Conservation (phyloP, 192 early-diverging fungal genomes). For the Geranomyces michiganensis region DNA sequence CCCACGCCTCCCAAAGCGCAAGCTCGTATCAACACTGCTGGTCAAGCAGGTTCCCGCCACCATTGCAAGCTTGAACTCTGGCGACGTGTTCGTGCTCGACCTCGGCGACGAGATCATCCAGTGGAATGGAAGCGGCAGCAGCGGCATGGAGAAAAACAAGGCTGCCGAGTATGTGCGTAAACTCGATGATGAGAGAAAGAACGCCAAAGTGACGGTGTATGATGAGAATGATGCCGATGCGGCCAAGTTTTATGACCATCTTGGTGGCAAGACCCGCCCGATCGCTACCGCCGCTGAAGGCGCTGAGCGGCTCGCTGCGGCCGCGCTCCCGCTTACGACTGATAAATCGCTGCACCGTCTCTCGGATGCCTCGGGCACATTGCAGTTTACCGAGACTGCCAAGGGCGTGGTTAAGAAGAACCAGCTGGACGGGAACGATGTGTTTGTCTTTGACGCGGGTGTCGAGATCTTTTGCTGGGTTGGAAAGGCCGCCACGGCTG, state of each 20-base stretch:
- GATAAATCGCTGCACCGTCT: constrained; percentile 55
- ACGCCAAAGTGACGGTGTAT: constrained; percentile 62
- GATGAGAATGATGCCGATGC: constrained; percentile 16
- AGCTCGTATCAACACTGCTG: constrained; percentile 47
- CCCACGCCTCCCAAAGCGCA: constrained; percentile 29
- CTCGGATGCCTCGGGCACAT: constrained; percentile 23
- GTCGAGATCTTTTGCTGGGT: constrained; percentile 44
- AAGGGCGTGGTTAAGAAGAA: constrained; percentile 45
- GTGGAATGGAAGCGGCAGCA: constrained; percentile 67
- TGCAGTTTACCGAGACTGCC: constrained; percentile 60
- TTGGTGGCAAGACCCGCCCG: constrained; percentile 64
- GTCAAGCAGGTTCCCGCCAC: constrained; percentile 64
- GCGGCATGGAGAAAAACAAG: constrained; percentile 70
- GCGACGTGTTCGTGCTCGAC: constrained; percentile 79
- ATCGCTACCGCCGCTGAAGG: constrained; percentile 57
- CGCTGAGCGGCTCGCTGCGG: constrained; percentile 23
- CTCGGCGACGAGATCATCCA: constrained; percentile 66
- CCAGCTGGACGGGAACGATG: constrained; percentile 64
- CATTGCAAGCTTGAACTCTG: constrained; percentile 60
- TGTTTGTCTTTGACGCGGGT: constrained; percentile 70
- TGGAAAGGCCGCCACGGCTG: constrained; percentile 41
- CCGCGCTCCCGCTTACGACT: not conserved
- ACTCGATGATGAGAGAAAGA: constrained; percentile 66
- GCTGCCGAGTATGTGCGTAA: constrained; percentile 66
- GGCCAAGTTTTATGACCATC: constrained; percentile 23